Evolutionary conservation across 352 stramenopile species (phyloP), one percentile per base, ranked within the genome.

Genomic region (Globisporangium viniferum): DNA sequence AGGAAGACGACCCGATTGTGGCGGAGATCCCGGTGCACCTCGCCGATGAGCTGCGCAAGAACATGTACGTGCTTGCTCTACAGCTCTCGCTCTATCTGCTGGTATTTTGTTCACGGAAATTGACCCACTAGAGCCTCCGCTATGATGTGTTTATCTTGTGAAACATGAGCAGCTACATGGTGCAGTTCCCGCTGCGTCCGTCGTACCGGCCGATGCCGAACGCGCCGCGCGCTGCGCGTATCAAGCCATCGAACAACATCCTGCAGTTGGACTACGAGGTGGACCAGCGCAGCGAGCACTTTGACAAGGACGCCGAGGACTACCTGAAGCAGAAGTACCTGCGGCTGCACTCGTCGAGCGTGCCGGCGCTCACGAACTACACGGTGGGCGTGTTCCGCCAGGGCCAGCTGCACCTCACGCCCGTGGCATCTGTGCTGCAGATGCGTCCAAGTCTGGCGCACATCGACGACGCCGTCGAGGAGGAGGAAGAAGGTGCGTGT

Each of bases 11-110:
- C 73, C 87, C 87, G 48, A 75, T 95, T 36, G 84, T 95, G 68
- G 83, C 78, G 57, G 87, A 95, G 76, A 92, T 95, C 66, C 85
- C 87, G 46, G 85, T 95, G 71, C 87, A 95, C 71, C 81, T 95
- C 41, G 82, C 83, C 3, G 82, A 93, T 24, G 74, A 84, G 39
- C 68, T 92, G 64, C 79, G 83, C 60, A 67, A 77, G n/a, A 86
- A 82, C 74, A 77, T 92, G 81, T 94, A 78, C 48, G 79, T 79
- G 29, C 27, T 18, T 48, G 35, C 1, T 56, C 4, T 24, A 29
- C 39, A 31, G 24, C 5, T 5, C 20, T 22, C 10, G 49, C 8
- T 48, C 15, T 61, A 12, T 29, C 29, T 66, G 12, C 0, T 2
- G 29, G 10, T 8, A 15, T n/a, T 35, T 22, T 9, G n/a, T 46